Evolutionary conservation across 2,329 filamentous ascomycete genomes (phyloP), one percentile per base, ranked within the genome.

Genomic region (Rugonectria rugulosa): DNA sequence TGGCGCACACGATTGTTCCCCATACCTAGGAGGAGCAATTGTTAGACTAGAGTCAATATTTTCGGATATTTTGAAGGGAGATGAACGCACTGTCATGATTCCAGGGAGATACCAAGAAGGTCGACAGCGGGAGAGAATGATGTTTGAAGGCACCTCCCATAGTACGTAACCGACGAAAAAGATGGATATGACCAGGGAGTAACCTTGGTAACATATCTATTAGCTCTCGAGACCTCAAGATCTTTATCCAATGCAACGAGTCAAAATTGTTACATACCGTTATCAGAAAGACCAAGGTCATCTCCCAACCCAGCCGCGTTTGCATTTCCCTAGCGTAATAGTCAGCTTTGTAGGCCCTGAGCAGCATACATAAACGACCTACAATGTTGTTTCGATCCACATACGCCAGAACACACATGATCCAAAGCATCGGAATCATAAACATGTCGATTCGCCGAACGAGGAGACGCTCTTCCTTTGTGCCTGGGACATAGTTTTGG

Each of bases 111-210:
- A n/a, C n/a, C n/a, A n/a, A n/a, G n/a, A n/a, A n/a, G n/a, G n/a
- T 37, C 74, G 74, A 21, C 76, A 76, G 32, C 75, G 75, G 26
- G 76, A 73, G 19, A 85, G 73, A 17, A 82, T 70, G 65, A 84
- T 77, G 68, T 83, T 84, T 50, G 77, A 81, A 0, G 81, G 81
- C 1, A 82, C 74, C 61, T 84, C 81, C 60, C 80, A 82, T 14
- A 80, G 63, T 38, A 85, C 77, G 62, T 85, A 83, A 21, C 70
- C 73, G 51, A 81, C 73, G 64, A 83, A 84, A 72, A 84, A 85
- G 14, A 54, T 49, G 31, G 52, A 54, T 1, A 54, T 31, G 6
- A 54, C 52, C 52, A 44, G 49, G 1, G 52, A 44, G 17, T 54
- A 54, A 23, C 44, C n/a, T n/a, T n/a, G n/a, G n/a, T n/a, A n/a